Base-by-base conservation (phyloP, 257 asterid genomes). In the Solanum stenotomum region DNA sequence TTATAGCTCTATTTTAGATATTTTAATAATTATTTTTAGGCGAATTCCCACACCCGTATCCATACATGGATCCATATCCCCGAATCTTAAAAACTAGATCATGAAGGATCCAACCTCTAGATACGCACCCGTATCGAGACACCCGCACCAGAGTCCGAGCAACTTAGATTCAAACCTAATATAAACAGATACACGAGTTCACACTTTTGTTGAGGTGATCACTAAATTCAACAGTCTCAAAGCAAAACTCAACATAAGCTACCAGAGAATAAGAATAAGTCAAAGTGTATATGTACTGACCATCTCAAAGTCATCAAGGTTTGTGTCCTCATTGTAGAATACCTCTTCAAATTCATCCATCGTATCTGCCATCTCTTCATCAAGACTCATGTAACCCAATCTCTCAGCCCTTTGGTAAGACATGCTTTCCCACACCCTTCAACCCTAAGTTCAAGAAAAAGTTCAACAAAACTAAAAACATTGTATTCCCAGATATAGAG, bases 241-340 rank as follows among this genome's bases (percentile, higher is more conserved):
- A 81, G 68, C 42, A 10, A 81, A 81, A 81, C 42, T 79, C 20
- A 29, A 46, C 8, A 46, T 18, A 81, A 46, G 34, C 34, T 29
- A 46, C 20, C 85, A 79, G 65, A 27, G 85, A 27, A 2, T 29
- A 81, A 35, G 68, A 81, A 27, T 27, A 27, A 71, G 77, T 10
- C 38, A 27, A 31, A 37, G 20, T n/a, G 63, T 74, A 85, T 15
- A 61, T 35, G 65, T 78, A 89, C 93, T 88, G 85, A 95, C 97
- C 96, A 92, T 89, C 85, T 93, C 96, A 92, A 92, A 94, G 61
- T 92, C 97, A 87, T 95, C 97, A 65, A 90, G 92, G 87, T 92
- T 86, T 4, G 89, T 90, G 89, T 92, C 94, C 88, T 83, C 93
- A 38, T 89, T 88, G 86, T 85, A 88, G 83, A 90, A 75, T 63